Evolutionary conservation across 73 alveolate species (phyloP), one percentile per base, ranked within the genome.

Genomic region (Stentor roeselii): DNA sequence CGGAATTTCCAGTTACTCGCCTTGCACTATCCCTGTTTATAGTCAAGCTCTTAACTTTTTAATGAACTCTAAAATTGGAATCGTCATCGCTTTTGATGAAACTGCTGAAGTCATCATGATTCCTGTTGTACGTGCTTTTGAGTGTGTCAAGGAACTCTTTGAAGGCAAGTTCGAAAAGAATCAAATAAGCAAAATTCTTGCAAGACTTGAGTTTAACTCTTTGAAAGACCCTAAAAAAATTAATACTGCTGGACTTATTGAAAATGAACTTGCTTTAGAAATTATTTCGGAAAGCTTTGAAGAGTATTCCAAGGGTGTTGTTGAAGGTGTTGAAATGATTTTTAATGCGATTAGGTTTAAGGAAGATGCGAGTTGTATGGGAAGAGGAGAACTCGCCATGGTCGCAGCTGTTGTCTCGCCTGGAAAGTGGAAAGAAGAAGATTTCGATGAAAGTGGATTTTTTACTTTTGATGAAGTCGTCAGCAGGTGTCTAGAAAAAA

Each of bases 221-320:
- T 27, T 21, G 34, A 67, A 67, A 1, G 80, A 67, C 37, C 80
- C 80, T 0, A 67, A 67, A 32, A 67, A 32, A 67, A 67, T 67
- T 34, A 67, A 67, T 67, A 27, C 27, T 14, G 37, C n/a, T 67
- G 80, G 80, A 2, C 80, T 67, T 21, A 67, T 67, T 67, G 80
- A 67, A 2, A 21, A 14, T 14, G 80, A 67, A 34, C 34, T 21
- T 30, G n/a, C 37, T 21, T 32, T 67, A 34, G 80, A 67, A 2
- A 67, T 67, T 67, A 67, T 67, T 32, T 27, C 2, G n/a, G 80
- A 67, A 30, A 30, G 34, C 41, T 34, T 27, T 67, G 80, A 67
- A 30, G 34, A 14, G 21, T 67, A 67, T 2, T 40, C 21, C 15
- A 67, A 32, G 1, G 34, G 41, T 30, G 27, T 67, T 21, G 37